Evolutionary conservation across 768 basidiomycete genomes (phyloP).

Genomic region (Cystofilobasidium capitatum): DNA sequence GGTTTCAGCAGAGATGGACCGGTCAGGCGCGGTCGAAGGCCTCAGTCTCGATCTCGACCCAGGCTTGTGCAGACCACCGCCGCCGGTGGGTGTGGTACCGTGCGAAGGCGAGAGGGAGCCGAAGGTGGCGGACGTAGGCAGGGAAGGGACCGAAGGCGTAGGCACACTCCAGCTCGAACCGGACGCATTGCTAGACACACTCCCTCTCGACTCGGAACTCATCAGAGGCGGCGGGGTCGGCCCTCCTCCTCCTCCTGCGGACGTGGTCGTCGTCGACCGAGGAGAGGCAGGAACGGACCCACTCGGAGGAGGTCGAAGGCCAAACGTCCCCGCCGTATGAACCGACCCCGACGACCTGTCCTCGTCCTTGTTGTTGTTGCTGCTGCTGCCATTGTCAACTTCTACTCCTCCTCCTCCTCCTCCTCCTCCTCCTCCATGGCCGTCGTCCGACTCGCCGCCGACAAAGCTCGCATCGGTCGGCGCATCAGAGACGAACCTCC

Average conservation of each 20-base stretch:
- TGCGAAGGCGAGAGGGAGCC: background rate
- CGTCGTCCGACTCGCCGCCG: slow-evolving; percentile 5
- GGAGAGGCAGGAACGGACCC: background rate
- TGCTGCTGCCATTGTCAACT: no score
- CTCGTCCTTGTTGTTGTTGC: no score
- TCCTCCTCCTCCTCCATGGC: no score
- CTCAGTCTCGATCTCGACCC: background rate
- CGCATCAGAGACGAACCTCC: background rate
- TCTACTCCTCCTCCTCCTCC: no score
- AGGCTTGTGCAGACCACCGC: background rate
- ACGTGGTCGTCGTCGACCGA: background rate
- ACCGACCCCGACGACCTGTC: background rate
- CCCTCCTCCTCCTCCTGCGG: background rate
- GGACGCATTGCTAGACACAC: background rate
- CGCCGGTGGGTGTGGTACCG: no score
- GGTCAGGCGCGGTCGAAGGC: background rate
- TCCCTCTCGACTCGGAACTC: background rate
- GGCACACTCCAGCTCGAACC: background rate
- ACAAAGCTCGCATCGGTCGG: background rate
- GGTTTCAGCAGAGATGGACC: background rate
- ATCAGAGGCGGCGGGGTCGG: background rate
- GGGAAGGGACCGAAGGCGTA: background rate
- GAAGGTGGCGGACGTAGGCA: background rate
- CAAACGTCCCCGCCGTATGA: background rate
- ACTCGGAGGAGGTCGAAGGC: background rate